These are phyloP conservation scores for Starmerella stigmatis DNA, from an alignment of 805 yeast species.

Conservation along the genomic window DNA sequence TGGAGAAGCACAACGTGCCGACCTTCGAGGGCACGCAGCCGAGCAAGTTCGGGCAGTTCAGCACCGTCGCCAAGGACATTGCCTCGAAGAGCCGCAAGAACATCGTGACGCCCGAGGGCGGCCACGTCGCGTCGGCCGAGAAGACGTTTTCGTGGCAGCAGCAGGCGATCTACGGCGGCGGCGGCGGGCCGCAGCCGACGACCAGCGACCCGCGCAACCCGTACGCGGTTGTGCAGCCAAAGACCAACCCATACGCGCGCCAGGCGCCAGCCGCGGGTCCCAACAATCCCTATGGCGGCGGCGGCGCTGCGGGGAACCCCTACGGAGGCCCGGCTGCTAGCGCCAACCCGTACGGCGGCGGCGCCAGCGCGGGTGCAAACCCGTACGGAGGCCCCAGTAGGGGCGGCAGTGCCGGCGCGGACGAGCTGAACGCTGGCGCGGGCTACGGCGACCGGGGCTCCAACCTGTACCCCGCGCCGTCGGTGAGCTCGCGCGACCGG, in stretches of 20 bases:
- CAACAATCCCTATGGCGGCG: background rate
- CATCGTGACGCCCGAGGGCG: conserved; percentile 18
- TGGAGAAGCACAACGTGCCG: conserved; percentile 37
- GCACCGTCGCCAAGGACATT: conserved; percentile 40
- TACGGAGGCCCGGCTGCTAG: conserved; percentile 4
- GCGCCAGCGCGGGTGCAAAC: background rate
- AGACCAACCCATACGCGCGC: conserved; percentile 24
- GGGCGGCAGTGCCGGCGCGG: no score
- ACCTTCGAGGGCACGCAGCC: conserved; percentile 34
- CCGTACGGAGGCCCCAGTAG: conserved; percentile 9
- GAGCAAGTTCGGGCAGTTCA: conserved; percentile 44
- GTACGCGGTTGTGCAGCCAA: conserved; percentile 21
- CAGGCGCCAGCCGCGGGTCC: background rate
- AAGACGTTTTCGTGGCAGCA: conserved; percentile 22
- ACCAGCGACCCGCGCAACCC: conserved; percentile 18
- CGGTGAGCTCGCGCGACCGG: background rate
- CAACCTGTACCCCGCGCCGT: conserved; percentile 30
- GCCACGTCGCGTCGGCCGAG: conserved; percentile 19
- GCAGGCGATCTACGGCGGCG: conserved; percentile 22
- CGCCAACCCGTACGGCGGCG: conserved; percentile 10
- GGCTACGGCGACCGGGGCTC: conserved; percentile 10
- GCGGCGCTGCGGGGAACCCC: conserved; percentile 7
- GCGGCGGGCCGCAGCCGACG: background rate
- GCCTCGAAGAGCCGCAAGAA: conserved; percentile 21
- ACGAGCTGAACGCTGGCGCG: no score